Evolutionary conservation across 768 basidiomycete genomes (phyloP).

Genomic region (Pisolithus microcarpus): DNA sequence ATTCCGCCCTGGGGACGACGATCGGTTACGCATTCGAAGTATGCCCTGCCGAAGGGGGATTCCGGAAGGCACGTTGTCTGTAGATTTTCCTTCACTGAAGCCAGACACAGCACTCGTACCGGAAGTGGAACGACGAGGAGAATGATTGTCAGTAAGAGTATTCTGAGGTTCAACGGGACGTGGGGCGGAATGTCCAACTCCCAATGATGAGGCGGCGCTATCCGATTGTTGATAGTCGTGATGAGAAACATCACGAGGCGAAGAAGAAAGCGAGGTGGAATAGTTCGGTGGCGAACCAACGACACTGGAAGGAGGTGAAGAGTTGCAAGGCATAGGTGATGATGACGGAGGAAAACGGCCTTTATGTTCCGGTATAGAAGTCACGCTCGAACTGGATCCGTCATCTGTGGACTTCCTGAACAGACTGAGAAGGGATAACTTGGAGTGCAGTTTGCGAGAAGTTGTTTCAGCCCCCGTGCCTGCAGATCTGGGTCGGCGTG

Average conservation of each 20-base stretch:
- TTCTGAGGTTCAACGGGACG: constrained; percentile 45
- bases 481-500: constrained; percentile 62
- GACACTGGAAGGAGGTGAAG: constrained; percentile 12
- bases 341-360: constrained; percentile 21
- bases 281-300: constrained; percentile 21
- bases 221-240: constrained; percentile 15
- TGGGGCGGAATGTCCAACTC: constrained; percentile 26
- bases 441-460: constrained; percentile 49
- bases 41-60: constrained; percentile 32
- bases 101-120: constrained; percentile 20
- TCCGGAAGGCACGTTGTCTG: constrained; percentile 18
- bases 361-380: constrained; percentile 24
- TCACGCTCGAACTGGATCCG: constrained; percentile 29
- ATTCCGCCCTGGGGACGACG: constrained; percentile 29
- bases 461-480: constrained; percentile 54
- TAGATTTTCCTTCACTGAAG: constrained; percentile 18
- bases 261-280: constrained; percentile 19
- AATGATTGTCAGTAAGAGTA: constrained; percentile 29
- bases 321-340: constrained; percentile 18
- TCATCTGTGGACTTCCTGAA: constrained; percentile 56
- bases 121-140: constrained; percentile 31
- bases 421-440: constrained; percentile 66
- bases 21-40: constrained; percentile 34
- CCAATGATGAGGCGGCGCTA: constrained; percentile 16
- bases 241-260: constrained; percentile 22